phyloP scores from a whole-genome alignment of 2,329 filamentous ascomycete species.

The Colletotrichum acutatum region DNA sequence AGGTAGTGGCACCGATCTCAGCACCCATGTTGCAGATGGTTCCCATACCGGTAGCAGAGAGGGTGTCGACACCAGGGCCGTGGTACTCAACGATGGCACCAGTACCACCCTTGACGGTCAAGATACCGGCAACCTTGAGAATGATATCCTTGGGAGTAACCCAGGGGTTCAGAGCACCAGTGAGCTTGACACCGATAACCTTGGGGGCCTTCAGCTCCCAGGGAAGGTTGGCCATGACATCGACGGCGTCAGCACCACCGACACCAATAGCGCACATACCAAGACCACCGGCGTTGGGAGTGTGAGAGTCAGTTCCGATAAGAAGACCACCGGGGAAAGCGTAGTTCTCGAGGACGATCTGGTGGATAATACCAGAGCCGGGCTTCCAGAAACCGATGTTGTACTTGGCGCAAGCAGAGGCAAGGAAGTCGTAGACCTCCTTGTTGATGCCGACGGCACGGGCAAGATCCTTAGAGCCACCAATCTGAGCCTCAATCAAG shows the following conservation, averaged over 20 bases:
- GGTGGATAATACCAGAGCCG: slow-evolving; percentile 98
- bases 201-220: slow-evolving; percentile 66
- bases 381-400: slow-evolving; percentile 99
- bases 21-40: slow-evolving; percentile 68
- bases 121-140: slow-evolving; percentile 80
- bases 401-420: slow-evolving; percentile 95
- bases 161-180: slow-evolving; percentile 78
- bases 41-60: slow-evolving; percentile 80
- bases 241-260: slow-evolving; percentile 71
- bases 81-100: slow-evolving; percentile 75
- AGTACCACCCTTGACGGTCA: slow-evolving; percentile 84
- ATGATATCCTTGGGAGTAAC: slow-evolving; percentile 79
- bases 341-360: slow-evolving; percentile 98
- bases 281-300: slow-evolving; percentile 94
- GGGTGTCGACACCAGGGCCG: slow-evolving; percentile 72
- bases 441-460: slow-evolving; percentile 10
- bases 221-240: slow-evolving; percentile 23
- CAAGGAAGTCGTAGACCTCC: slow-evolving; percentile 91
- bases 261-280: slow-evolving; percentile 96
- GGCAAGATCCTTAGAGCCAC: slow-evolving; percentile 17
- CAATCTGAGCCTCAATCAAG: slow-evolving; percentile 21
- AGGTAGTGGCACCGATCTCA: slow-evolving; percentile 73
- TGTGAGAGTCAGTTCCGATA: slow-evolving; percentile 98
- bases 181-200: slow-evolving; percentile 80
- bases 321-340: slow-evolving; percentile 98